Base-by-base conservation (phyloP, 305 asterid species). In the Petunia hybrid region DNA sequence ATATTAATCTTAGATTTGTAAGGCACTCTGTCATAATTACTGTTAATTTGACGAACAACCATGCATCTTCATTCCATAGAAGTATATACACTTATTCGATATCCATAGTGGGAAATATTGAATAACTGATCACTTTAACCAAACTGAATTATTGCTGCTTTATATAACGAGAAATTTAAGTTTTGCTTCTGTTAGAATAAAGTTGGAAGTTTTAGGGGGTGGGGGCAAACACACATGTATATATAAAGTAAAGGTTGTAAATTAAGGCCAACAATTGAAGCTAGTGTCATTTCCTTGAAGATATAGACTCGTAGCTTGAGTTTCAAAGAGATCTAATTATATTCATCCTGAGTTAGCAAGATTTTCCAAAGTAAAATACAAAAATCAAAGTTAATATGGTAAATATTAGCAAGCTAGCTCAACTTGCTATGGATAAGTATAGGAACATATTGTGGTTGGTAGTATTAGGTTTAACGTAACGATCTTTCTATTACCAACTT, bases 381-480 rank as follows among this genome's bases (percentile, higher is more conserved):
- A 31, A 22, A 5, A 8, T 31, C 67, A 31, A 62, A 62, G 67
- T 5, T 6, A 31, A 61, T 62, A 10, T 62, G 41, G 67, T 62
- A 8, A 31, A 6, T 35, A 62, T 36, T 13, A 55, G 1, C 4
- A 3, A 36, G 31, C 43, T 8, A 63, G 42, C 40, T 63, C 43
- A 63, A 36, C 8, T 63, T 63, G 68, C 40, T 13, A 63, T 35
- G 41, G 16, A 63, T 63, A 63, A 36, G 43, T 63, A 36, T 63
- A n/a, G 16, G 31, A 63, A 63, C 31, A 22, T 22, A 4, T 63
- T 10, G 10, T 63, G 43, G 16, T 63, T 63, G 43, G 69, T 63
- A 63, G 69, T 22, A 4, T 41, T 63, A 63, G 69, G 69, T 36
- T 63, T 63, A 63, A 63, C 43, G 16, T 63, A 63, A 63, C 43